phyloP scores from a whole-genome alignment of 306 rosid species.

The Bauhinia variegata region DNA sequence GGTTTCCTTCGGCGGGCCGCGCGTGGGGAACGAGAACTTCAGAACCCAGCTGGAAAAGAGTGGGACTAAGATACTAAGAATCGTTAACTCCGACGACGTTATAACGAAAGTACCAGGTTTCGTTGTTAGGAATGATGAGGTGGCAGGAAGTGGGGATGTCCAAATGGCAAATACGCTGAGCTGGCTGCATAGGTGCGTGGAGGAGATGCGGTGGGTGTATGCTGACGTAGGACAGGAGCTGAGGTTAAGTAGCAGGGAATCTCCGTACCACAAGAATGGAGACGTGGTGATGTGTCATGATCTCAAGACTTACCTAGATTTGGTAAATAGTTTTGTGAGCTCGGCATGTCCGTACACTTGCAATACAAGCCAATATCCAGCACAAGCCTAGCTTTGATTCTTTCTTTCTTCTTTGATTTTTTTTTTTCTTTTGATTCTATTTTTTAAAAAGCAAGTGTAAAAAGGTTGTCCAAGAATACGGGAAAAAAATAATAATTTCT shows the following conservation, averaged over 20 bases:
- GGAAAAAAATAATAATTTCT: too few species aligned
- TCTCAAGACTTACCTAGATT: conserved; percentile 48
- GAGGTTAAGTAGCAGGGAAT: conserved; percentile 60
- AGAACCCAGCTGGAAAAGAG: conserved; percentile 51
- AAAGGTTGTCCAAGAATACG: too few species aligned
- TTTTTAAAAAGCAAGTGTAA: too few species aligned
- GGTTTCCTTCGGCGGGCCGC: conserved; percentile 82
- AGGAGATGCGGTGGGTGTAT: conserved; percentile 61
- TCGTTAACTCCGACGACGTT: conserved; percentile 77
- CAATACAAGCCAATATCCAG: conserved; percentile 5
- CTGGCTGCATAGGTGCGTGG: conserved; percentile 56
- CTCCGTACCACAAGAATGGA: conserved; percentile 41
- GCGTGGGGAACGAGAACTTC: conserved; percentile 73
- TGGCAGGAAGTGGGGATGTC: neutral
- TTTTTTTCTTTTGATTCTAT: neutral
- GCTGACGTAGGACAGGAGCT: conserved; percentile 83
- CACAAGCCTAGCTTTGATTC: conserved; percentile 23
- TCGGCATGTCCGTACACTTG: conserved; percentile 28
- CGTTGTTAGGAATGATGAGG: conserved; percentile 36
- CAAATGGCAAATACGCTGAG: conserved; percentile 29
- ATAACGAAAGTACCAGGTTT: conserved; percentile 78
- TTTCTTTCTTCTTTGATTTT: neutral
- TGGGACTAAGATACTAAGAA: conserved; percentile 64
- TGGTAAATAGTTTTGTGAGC: conserved; percentile 44
- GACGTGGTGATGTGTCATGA: conserved; percentile 55